Conservation (phyloP, 768 basidiomycete genomes). For the Rhodotorula toruloides region DNA sequence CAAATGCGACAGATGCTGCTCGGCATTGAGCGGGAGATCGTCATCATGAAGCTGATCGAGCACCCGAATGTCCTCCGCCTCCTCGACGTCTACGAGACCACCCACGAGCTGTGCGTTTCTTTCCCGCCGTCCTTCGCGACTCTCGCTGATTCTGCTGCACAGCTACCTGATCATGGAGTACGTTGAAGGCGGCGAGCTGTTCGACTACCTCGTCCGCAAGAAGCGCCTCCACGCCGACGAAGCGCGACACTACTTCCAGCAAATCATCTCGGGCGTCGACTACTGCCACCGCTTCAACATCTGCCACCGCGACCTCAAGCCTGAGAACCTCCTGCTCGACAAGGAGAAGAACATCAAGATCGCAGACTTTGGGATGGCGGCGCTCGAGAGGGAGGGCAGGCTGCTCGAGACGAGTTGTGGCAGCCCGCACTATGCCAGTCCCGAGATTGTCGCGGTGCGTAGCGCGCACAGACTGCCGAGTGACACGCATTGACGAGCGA, state of each 20-base stretch:
- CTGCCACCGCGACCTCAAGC: conserved; percentile 95
- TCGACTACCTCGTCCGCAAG: conserved; percentile 88
- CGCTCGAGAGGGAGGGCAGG: conserved; percentile 76
- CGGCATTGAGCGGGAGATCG: conserved; percentile 88
- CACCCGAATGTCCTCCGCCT: conserved; percentile 94
- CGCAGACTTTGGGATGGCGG: conserved; percentile 98
- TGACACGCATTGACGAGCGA: conserved; percentile 48
- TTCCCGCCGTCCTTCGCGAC: not conserved
- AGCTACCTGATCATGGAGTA: conserved; percentile 86
- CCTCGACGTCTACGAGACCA: conserved; percentile 91
- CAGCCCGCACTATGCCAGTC: conserved; percentile 92
- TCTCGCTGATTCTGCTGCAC: not conserved
- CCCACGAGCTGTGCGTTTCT: conserved; percentile 62
- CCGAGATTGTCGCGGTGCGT: conserved; percentile 75
- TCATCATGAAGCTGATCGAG: conserved; percentile 99
- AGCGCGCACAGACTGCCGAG: conserved; percentile 26
- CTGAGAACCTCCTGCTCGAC: conserved; percentile 91
- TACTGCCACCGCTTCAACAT: conserved; percentile 97
- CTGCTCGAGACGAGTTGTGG: conserved; percentile 93
- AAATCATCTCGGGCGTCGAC: conserved; percentile 88
- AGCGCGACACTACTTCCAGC: conserved; percentile 87
- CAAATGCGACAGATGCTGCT: conserved; percentile 55
- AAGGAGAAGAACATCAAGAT: conserved; percentile 70
- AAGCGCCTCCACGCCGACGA: conserved; percentile 73
- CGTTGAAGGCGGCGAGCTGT: conserved; percentile 91